Evolutionary conservation across 768 basidiomycete genomes (phyloP), one percentile per base, ranked within the genome.

Genomic region (Cyathus striatus): DNA sequence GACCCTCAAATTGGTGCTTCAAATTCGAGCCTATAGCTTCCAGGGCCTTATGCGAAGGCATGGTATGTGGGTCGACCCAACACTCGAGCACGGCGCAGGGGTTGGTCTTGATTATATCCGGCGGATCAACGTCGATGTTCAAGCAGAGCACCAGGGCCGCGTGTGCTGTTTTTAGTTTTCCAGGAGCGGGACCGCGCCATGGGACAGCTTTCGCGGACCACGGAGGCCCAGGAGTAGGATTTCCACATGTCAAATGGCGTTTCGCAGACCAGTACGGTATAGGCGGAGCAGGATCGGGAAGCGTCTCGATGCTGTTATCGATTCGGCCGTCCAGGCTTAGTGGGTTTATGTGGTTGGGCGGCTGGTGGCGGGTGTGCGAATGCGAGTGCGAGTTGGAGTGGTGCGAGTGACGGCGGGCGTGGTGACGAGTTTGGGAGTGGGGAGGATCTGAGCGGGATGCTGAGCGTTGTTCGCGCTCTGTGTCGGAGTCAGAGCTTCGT

Each of bases 111-210:
- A 98, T 85, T 41, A 97, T 73, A 56, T 99, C 96, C 48, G 96
- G 96, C 14, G 96, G 96, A 57, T 98, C 95, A 36, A 96, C 90
- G 43, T 95, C 94, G 59, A 98, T 91, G 64, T 98, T 97, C 16
- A 99, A 74, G 57, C 96, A 99, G 42, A 98, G 69, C 6, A 95
- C 86, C 4, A 95, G 72, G 1, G 84, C 86, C 2, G 91, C 95
- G 25, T 90, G 85, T 14, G 86, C 81, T 1, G 93, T 97, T 64
- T 95, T 95, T 41, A 95, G 78, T 59, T 93, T 90, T 47, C 84
- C 84, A 2, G 86, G 85, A 0, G 84, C 73, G 9, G 81, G 73
- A 34, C 82, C 80, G 40, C 92, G 82, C 92, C 93, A 96, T 6
- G 83, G 76, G 44, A 77, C 73, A 45, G 81, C 73, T 54, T 79